Conservation (phyloP, 169 alveolate genomes). For the Plasmodium falciparum region DNA sequence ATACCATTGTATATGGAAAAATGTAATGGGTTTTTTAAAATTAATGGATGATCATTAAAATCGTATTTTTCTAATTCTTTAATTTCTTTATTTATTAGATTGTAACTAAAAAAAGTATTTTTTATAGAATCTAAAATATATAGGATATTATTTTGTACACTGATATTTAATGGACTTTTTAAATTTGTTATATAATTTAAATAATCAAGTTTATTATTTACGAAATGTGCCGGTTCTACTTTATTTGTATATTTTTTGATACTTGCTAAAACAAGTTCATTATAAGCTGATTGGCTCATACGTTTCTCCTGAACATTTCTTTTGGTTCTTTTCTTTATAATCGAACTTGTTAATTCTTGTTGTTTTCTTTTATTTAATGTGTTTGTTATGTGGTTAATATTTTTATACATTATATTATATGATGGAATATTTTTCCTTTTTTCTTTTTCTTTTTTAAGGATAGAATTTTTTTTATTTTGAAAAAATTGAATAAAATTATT, state of each 20-base stretch:
- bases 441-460: constrained; percentile 6
- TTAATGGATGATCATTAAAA: constrained; percentile 13
- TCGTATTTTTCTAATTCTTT: constrained; percentile 42
- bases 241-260: constrained; percentile 13
- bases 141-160: constrained; percentile 26
- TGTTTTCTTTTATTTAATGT: not conserved
- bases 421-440: not conserved
- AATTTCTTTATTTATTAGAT: constrained; percentile 28
- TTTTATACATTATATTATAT: not conserved
- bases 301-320: constrained; percentile 11
- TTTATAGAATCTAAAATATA: constrained; percentile 42
- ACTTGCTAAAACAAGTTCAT: constrained; percentile 6
- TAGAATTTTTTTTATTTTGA: constrained; percentile 27
- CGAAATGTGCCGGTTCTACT: constrained; percentile 28
- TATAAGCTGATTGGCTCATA: constrained; percentile 26
- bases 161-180: constrained; percentile 41
- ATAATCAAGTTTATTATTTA: constrained; percentile 17
- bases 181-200: constrained; percentile 21
- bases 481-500: constrained; percentile 31
- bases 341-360: not conserved
- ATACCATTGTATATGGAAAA: constrained; percentile 47
- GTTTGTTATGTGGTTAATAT: not conserved
- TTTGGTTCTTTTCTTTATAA: constrained; percentile 12
- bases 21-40: constrained; percentile 39
- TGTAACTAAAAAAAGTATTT: constrained; percentile 57